A percentile compares a stretch with the other conserved stretches of the same genome.
phyloP scores from a whole-genome alignment of 345 rosid species.

The Pugionium cornutum region DNA sequence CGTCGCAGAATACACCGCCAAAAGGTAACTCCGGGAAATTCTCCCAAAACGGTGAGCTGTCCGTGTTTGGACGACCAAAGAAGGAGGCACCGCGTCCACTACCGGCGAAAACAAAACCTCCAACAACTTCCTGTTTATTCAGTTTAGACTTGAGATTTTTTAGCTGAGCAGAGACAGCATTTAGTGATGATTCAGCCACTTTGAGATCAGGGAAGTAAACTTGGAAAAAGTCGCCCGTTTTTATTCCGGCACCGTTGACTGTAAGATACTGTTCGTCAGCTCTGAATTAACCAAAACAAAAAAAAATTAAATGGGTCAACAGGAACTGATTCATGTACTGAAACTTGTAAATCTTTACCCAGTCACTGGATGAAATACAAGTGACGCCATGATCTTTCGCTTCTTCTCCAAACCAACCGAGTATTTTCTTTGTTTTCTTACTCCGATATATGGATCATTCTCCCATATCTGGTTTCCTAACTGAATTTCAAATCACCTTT shows the following conservation, averaged over 20 bases:
- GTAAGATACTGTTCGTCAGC: conserved; percentile 61
- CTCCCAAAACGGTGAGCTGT: conserved; percentile 62
- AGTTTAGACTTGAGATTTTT: conserved; percentile 46
- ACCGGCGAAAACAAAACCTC: conserved; percentile 69
- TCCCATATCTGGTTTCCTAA: conserved; percentile 43
- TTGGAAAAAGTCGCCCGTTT: conserved; percentile 67
- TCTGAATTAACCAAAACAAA: conserved; percentile 43
- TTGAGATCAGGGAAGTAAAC: conserved; percentile 53
- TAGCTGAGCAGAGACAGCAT: conserved; percentile 40
- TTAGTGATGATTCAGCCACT: conserved; percentile 48
- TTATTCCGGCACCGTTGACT: conserved; percentile 59
- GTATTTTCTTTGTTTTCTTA: conserved; percentile 58
- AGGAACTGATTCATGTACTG: conserved; percentile 14
- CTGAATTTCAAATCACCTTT: conserved; percentile 40
- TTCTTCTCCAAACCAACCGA: conserved; percentile 58
- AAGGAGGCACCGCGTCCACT: conserved; percentile 55
- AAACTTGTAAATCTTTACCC: conserved; percentile 51
- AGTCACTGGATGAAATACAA: conserved; percentile 57
- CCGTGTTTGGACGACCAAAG: conserved; percentile 47
- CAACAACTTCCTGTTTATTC: conserved; percentile 50
- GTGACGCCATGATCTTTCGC: conserved; percentile 48
- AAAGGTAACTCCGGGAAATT: conserved; percentile 64
- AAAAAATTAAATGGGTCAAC: conserved; percentile 14
- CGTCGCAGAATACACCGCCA: conserved; percentile 64
- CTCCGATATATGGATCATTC: conserved; percentile 58